Conservation (phyloP, 148 eudicot genomes). For the Rhododendron griersonianum region DNA sequence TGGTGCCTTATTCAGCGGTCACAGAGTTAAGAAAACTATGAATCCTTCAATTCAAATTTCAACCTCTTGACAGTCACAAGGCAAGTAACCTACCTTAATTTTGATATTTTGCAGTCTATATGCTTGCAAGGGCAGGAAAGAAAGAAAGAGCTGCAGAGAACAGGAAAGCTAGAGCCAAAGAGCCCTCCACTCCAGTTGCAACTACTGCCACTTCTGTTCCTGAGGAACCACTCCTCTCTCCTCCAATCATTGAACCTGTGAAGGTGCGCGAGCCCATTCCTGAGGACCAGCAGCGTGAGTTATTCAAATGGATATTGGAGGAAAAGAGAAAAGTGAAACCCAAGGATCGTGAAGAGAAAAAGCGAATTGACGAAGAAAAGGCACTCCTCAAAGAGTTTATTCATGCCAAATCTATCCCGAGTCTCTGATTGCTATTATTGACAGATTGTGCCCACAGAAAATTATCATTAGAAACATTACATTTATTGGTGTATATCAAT, state of each 20-base stretch:
- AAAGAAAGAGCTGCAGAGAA: slow-evolving; percentile 32
- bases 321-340: slow-evolving; percentile 66
- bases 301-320: slow-evolving; percentile 69
- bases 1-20: not conserved
- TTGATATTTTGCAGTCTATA: slow-evolving; percentile 54
- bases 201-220: slow-evolving; percentile 13
- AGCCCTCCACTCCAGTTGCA: slow-evolving; percentile 24
- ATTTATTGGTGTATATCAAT: not conserved
- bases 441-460: not conserved
- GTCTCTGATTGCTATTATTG: slow-evolving; percentile 15
- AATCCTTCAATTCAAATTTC: slow-evolving; percentile 5
- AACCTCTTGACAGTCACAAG: slow-evolving; percentile 1
- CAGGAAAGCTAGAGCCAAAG: slow-evolving; percentile 25
- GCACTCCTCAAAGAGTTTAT: slow-evolving; percentile 60
- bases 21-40: not conserved
- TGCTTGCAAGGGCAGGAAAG: slow-evolving; percentile 57
- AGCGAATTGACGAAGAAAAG: slow-evolving; percentile 55
- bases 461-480: not conserved
- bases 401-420: slow-evolving; percentile 40
- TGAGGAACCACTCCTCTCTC: slow-evolving; percentile 32
- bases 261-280: slow-evolving; percentile 45
- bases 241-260: slow-evolving; percentile 43
- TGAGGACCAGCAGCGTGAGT: slow-evolving; percentile 62
- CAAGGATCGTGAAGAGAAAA: slow-evolving; percentile 46
- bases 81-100: not conserved